Base-by-base conservation (phyloP, 192 early-diverging fungal genomes). In the Geosiphon pyriformis region DNA sequence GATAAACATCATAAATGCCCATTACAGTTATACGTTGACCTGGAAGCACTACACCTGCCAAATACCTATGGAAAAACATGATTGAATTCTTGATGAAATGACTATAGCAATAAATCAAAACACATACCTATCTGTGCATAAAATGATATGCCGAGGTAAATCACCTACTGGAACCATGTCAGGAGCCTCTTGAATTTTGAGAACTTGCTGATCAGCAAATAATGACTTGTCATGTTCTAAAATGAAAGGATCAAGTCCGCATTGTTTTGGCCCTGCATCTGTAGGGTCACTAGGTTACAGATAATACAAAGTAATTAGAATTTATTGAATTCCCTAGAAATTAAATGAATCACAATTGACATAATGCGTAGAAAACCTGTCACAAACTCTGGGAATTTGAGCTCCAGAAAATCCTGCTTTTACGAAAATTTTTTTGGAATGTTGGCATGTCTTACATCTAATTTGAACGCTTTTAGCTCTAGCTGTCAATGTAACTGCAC, bases 81-180 rank as follows among this genome's bases (percentile, higher is more conserved):
- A 48, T n/a, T 29, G 2, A 33, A 12, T 69, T n/a, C n/a, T n/a
- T n/a, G n/a, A n/a, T n/a, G n/a, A n/a, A n/a, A n/a, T n/a, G n/a
- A n/a, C n/a, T n/a, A n/a, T n/a, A n/a, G n/a, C 4, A 61, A 22
- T 37, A 37, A 18, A 47, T 15, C 6, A n/a, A 33, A 47, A 29
- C 20, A 37, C 56, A 30, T 65, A 87, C 84, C 90, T 83, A 74
- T 99, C 97, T 1, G 89, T 89, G 77, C 87, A 93, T 61, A 99
- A 75, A 0, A 93, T 80, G 26, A 94, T 89, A 75, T 98, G 95
- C 30, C 97, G 88, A 35, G 97, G 97, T 35, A 99, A 81, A 74
- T 99, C 97, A 69, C 97, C 97, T 0, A 96, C 93, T 3, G 97
- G 97, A 15, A 99, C 93, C 76, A 95, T 90, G 56, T 95, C 97